A percentile compares a stretch with the other conserved stretches of the same genome.
Conservation (phyloP, 257 asterid genomes). For the Hygrophila difformis region DNA sequence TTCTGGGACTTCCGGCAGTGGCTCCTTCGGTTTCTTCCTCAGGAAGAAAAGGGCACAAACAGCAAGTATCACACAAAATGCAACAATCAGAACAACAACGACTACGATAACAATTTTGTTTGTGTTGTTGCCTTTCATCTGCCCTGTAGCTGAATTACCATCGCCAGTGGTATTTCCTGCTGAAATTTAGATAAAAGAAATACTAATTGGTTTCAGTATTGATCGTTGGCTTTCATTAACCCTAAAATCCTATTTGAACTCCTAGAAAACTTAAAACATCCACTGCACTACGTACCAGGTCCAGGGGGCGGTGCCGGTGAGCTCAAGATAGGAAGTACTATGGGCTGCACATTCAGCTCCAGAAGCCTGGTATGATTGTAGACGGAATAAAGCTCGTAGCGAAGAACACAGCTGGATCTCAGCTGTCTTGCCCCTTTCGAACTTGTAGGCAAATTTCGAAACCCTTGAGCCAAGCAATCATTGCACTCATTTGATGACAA, state of each 20-base stretch:
- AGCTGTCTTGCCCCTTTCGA: not conserved
- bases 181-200: too few relatives aligned
- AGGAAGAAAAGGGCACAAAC: conserved; percentile 10
- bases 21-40: conserved; percentile 11
- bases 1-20: not conserved
- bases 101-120: conserved; percentile 11
- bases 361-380: conserved; percentile 12
- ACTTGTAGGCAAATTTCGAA: too few relatives aligned
- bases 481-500: not conserved
- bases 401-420: conserved; percentile 11
- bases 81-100: conserved; percentile 13
- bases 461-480: not conserved
- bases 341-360: not conserved
- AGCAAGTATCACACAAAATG: conserved; percentile 3
- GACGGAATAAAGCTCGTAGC: not conserved
- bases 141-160: not conserved
- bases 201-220: too few relatives aligned
- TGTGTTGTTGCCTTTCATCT: conserved; percentile 9
- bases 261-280: too few relatives aligned
- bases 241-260: too few relatives aligned
- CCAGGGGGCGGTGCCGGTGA: not conserved
- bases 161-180: too few relatives aligned
- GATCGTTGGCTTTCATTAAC: too few relatives aligned
- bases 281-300: too few relatives aligned
- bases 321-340: not conserved